Base-by-base conservation (phyloP, 2,329 filamentous ascomycete species). In the Cladosporium cucumerinum region DNA sequence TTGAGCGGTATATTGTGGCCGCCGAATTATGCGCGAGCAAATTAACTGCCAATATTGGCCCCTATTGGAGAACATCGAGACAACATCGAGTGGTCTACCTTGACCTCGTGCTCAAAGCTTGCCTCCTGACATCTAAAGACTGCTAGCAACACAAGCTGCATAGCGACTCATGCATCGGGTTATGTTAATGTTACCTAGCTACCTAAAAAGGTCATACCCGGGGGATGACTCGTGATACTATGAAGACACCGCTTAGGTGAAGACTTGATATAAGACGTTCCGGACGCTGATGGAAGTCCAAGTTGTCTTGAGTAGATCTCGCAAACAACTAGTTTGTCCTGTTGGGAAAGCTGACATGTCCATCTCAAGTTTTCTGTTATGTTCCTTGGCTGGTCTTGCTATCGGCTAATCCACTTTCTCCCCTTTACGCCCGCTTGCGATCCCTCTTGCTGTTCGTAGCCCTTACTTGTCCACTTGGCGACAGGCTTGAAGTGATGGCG, bases 401-500 rank as follows among this genome's bases (percentile, higher is more conserved):
- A 36, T 12, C n/a, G 28, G 43, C n/a, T 46, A 61, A 43, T 89
- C 87, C 8, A 85, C 80, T 2, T 91, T 89, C 72, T 82, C 78
- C 39, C 88, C 88, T 32, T 83, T 86, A 34, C 82, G 87, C 2
- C 88, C 88, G 52, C 89, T 89, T 21, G 84, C 89, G 1, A 81
- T 90, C 36, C 90, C 90, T n/a, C 77, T 93, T 43, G 89, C 89
- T 55, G 90, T 93, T 49, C 87, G 86, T 67, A 89, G 87, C 16
- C 90, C 90, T 0, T 93, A 93, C 69, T 76, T 93, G 26, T 91
- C 85, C 72, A 84, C 86, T 25, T 92, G 89, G 88, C 80, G 89
- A 43, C 78, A 85, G 64, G 72, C 83, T 11, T 87, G 87, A 1
- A 84, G 80, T 34, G 81, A 86, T 73, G 85, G 83, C 25, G 83